Conservation (phyloP, 78 protist species). For the Andalucia godoyi region DNA sequence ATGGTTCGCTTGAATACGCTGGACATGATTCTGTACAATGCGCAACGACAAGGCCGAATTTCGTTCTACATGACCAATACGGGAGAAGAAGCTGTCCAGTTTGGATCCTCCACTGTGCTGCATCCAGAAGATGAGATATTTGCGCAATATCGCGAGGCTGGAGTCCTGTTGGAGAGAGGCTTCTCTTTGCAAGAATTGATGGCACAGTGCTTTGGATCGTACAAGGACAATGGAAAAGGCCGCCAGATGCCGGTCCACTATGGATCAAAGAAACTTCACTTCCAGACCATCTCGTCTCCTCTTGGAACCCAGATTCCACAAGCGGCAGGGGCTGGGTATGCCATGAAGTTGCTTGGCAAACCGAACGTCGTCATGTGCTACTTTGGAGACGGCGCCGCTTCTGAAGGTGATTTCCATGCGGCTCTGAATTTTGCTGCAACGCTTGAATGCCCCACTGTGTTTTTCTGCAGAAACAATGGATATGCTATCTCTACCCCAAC, state of each 20-base stretch:
- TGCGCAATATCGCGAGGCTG: conserved; percentile 83
- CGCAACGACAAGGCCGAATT: conserved; percentile 80
- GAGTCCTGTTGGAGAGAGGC: conserved; percentile 81
- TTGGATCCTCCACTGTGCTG: conserved; percentile 70
- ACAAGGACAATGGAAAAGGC: conserved; percentile 76
- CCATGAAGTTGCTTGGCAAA: conserved; percentile 49
- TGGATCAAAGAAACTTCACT: conserved; percentile 72
- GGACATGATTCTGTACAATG: conserved; percentile 75
- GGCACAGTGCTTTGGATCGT: conserved; percentile 69
- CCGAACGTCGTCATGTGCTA: conserved; percentile 54
- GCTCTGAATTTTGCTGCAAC: conserved; percentile 91
- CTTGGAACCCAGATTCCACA: conserved; percentile 81
- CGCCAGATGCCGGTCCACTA: conserved; percentile 95
- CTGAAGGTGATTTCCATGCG: conserved; percentile 93
- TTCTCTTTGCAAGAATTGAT: conserved; percentile 55
- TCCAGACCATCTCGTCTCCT: conserved; percentile 84
- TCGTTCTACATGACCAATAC: conserved; percentile 87
- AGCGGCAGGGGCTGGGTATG: conserved; percentile 86
- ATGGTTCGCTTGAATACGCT: conserved; percentile 52
- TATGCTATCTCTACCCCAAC: conserved; percentile 91
- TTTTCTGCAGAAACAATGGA: conserved; percentile 93
- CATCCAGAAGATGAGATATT: conserved; percentile 51
- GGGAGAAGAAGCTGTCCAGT: conserved; percentile 80
- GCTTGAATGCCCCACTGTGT: conserved; percentile 60
- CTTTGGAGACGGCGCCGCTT: conserved; percentile 97